Conservation (phyloP, 148 eudicot genomes). For the Pharnaceum exiguum region DNA sequence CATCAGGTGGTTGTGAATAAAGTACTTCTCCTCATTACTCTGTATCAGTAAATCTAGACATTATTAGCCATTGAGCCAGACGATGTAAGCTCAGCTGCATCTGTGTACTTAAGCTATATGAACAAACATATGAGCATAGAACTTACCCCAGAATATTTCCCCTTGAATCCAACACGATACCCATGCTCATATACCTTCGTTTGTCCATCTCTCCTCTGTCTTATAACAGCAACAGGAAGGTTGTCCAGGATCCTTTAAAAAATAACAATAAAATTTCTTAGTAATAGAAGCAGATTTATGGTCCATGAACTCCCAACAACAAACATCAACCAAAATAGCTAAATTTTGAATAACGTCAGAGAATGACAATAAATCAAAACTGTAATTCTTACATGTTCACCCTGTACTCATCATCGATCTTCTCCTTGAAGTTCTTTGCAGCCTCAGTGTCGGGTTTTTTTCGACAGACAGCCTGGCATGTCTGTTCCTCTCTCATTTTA, state of each 20-base stretch:
- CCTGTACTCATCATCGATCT: constrained; percentile 50
- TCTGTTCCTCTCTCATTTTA: constrained; percentile 48
- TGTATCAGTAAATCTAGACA: constrained; percentile 15
- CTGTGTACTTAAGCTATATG: background rate
- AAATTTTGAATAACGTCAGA: too few relatives aligned
- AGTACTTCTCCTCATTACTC: constrained; percentile 42
- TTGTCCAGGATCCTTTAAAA: constrained; percentile 46
- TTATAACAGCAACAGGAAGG: constrained; percentile 45
- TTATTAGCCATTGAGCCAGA: constrained; percentile 9
- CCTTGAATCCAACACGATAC: constrained; percentile 47
- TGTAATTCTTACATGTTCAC: constrained; percentile 40
- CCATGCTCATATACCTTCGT: constrained; percentile 47
- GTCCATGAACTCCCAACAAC: too few relatives aligned
- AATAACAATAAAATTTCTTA: constrained; percentile 10
- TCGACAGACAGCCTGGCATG: constrained; percentile 41
- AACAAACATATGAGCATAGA: background rate
- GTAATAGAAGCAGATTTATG: background rate
- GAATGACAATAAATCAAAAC: too few relatives aligned
- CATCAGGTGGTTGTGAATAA: constrained; percentile 42
- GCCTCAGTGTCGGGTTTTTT: constrained; percentile 35
- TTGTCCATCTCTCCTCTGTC: constrained; percentile 36
- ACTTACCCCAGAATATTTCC: constrained; percentile 40
- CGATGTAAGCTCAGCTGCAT: background rate
- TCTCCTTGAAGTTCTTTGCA: constrained; percentile 53
- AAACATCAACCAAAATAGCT: too few relatives aligned